A percentile compares a stretch with the other conserved stretches of the same genome.
These are phyloP conservation scores for Gracilaria gracilis DNA, from an alignment of 23 red algal genomes.

Conservation along the genomic window DNA sequence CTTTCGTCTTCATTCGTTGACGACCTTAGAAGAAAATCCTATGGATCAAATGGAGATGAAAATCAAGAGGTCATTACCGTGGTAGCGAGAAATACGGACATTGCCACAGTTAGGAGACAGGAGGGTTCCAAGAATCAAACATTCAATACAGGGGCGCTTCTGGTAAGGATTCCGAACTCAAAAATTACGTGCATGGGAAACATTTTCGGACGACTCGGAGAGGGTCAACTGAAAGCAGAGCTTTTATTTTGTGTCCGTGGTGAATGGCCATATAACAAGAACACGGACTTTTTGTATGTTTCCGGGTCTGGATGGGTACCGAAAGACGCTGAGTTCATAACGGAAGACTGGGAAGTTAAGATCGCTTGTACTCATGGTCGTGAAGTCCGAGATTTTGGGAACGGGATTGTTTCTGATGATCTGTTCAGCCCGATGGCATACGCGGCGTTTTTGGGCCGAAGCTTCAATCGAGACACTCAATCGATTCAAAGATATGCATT, in stretches of 20 bases:
- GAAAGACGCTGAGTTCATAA: slow-evolving; percentile 15
- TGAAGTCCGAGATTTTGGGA: slow-evolving; percentile 8
- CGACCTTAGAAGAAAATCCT: neutral
- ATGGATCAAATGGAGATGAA: slow-evolving; percentile 23
- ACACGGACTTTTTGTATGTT: slow-evolving; percentile 17
- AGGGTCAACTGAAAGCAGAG: slow-evolving; percentile 27
- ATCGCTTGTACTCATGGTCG: slow-evolving; percentile 13
- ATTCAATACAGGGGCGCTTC: neutral
- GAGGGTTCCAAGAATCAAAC: neutral
- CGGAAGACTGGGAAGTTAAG: neutral
- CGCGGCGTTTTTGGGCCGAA: neutral
- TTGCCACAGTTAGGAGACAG: neutral
- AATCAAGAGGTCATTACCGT: slow-evolving; percentile 6
- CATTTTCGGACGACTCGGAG: slow-evolving; percentile 16
- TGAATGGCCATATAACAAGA: neutral
- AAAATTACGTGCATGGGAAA: slow-evolving; percentile 21
- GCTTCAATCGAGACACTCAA: slow-evolving; percentile 1
- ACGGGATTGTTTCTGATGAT: neutral
- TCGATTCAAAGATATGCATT: slow-evolving; percentile 32
- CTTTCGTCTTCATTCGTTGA: neutral
- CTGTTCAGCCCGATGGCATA: neutral
- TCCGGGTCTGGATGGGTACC: slow-evolving; percentile 7
- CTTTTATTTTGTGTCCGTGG: neutral
- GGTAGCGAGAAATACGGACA: neutral
- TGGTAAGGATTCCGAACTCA: neutral